Conservation (phyloP, 164 flowering plant genomes). For the Echeveria elegans region DNA sequence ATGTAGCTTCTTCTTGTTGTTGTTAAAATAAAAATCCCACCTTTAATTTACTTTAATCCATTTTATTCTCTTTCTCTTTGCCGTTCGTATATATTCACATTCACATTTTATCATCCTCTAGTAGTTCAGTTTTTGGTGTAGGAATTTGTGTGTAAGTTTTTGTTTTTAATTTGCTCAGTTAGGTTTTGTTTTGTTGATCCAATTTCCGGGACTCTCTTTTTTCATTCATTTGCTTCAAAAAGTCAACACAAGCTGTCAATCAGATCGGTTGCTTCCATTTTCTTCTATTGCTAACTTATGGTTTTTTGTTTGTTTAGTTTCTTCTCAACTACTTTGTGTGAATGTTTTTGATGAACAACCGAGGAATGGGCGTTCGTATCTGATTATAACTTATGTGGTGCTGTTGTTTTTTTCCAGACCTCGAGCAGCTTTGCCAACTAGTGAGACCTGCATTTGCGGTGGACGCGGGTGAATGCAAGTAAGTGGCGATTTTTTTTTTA, state of each 20-base stretch:
- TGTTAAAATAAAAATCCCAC: background rate
- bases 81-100: background rate
- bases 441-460: too few species aligned
- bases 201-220: background rate
- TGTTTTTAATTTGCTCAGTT: too few species aligned
- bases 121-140: background rate
- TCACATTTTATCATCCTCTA: background rate
- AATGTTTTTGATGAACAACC: background rate
- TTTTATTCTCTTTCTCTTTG: background rate
- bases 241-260: background rate
- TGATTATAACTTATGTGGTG: background rate
- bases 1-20: background rate
- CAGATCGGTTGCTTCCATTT: too few species aligned
- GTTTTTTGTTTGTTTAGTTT: too few species aligned
- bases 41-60: background rate
- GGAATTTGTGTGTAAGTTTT: background rate
- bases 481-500: background rate
- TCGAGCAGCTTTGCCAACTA: too few species aligned
- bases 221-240: background rate
- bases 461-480: background rate
- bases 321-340: background rate
- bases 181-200: background rate
- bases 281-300: too few species aligned
- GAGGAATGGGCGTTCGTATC: background rate
- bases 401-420: background rate